Percentiles rank a stretch among this genome's conserved stretches.
These are phyloP conservation scores for Cucumis cinereus DNA, from an alignment of 306 rosid genomes.

Conservation along the genomic window DNA sequence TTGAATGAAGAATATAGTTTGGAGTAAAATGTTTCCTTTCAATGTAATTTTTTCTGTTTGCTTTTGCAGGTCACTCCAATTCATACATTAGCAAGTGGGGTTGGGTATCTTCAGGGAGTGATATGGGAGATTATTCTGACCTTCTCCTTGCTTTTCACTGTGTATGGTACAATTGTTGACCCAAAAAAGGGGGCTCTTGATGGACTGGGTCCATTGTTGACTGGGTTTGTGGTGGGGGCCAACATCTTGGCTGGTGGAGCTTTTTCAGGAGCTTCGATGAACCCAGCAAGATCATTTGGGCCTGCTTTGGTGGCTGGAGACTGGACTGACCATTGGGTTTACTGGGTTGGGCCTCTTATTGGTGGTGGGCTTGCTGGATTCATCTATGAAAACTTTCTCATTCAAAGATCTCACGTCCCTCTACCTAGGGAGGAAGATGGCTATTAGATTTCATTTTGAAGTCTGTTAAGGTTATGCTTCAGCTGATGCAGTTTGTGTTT, in stretches of 20 bases:
- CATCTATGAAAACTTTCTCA: conserved; percentile 64
- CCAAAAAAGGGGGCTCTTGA: conserved; percentile 58
- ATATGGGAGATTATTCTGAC: conserved; percentile 77
- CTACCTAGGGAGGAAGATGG: conserved; percentile 23
- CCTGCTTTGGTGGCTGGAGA: conserved; percentile 67
- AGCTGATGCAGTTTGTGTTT: not conserved
- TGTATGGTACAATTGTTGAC: conserved; percentile 75
- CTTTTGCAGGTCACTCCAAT: conserved; percentile 47
- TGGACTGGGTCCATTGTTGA: conserved; percentile 61
- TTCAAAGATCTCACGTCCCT: conserved; percentile 34
- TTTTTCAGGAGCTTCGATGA: conserved; percentile 73
- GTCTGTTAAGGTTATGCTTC: not conserved
- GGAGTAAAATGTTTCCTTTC: too few relatives aligned
- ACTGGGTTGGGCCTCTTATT: conserved; percentile 90
- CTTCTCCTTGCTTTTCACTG: conserved; percentile 61
- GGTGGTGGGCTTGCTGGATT: conserved; percentile 83
- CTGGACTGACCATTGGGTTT: conserved; percentile 90
- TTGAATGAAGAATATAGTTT: too few relatives aligned
- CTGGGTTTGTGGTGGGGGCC: conserved; percentile 77
- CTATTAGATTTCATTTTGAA: not conserved
- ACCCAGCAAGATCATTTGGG: conserved; percentile 86
- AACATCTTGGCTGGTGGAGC: conserved; percentile 79
- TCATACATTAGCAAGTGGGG: conserved; percentile 63
- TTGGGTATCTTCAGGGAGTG: conserved; percentile 59
- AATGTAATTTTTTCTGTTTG: not conserved